phyloP scores from a whole-genome alignment of 2,329 filamentous ascomycete genomes.

The Pleoardoris graminearum region DNA sequence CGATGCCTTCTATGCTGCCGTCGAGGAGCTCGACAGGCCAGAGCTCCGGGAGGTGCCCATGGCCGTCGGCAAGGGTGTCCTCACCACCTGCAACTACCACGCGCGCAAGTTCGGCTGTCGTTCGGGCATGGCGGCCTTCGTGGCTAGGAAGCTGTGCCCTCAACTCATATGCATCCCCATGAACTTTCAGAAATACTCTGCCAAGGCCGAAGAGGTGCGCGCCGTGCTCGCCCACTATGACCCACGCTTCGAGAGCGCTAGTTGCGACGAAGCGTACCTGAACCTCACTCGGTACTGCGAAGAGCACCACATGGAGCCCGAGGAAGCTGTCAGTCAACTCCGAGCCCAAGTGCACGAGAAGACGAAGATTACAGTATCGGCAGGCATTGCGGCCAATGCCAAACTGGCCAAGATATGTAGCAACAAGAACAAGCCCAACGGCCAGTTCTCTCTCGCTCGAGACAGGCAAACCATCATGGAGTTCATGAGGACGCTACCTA shows the following conservation, averaged over 20 bases:
- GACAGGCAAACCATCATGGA: conserved; percentile 75
- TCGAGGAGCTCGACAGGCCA: conserved; percentile 75
- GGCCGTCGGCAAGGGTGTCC: conserved; percentile 77
- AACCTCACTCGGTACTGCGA: conserved; percentile 87
- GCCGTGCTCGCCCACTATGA: conserved; percentile 86
- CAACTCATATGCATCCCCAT: conserved; percentile 78
- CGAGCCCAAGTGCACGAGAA: conserved; percentile 74
- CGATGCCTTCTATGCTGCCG: conserved; percentile 95
- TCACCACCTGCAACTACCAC: conserved; percentile 81
- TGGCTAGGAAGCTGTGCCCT: conserved; percentile 92
- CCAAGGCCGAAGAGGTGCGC: conserved; percentile 87
- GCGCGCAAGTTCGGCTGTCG: conserved; percentile 88
- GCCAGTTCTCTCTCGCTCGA: conserved; percentile 76
- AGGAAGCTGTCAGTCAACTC: conserved; percentile 76
- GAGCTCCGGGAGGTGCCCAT: conserved; percentile 87
- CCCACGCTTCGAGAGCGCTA: conserved; percentile 86
- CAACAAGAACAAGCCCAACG: conserved; percentile 95
- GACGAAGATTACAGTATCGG: conserved; percentile 85
- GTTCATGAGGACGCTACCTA: conserved; percentile 83
- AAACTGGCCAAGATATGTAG: conserved; percentile 94
- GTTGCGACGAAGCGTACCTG: conserved; percentile 94
- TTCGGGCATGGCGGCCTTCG: conserved; percentile 94
- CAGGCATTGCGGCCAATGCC: conserved; percentile 90
- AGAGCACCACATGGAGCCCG: conserved; percentile 67
- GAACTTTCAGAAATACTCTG: conserved; percentile 87